Evolutionary conservation across 495 filamentous ascomycete species (phyloP), one percentile per base, ranked within the genome.

Genomic region (Emericellopsis terricola): DNA sequence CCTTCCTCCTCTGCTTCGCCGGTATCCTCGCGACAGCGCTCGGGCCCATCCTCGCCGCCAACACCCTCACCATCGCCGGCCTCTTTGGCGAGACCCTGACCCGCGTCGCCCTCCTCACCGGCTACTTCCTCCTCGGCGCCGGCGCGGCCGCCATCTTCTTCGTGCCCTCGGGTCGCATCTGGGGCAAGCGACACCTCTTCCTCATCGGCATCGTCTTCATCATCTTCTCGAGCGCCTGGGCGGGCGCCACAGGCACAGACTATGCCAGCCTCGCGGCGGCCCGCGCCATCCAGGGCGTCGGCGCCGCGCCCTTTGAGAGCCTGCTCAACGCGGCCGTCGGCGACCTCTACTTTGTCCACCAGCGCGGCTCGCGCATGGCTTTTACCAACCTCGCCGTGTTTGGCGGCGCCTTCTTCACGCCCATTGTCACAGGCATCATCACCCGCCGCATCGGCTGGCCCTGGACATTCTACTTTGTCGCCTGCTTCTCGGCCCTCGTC

Each of bases 341-440:
- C 30, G 80, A 86, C 50, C 40, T 86, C 29, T 82, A 74, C 51
- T 81, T 68, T 41, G 76, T 85, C 17, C 79, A 85, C 57, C 61
- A 87, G 62, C 65, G 83, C 20, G 86, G 85, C 16, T 81, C 75
- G 47, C 69, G 85, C 30, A 94, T 94, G 85, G 86, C 86, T 8
- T 59, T 91, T 19, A 76, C 77, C 8, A 94, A 93, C 50, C 68
- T 94, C 32, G 73, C 85, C 3, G 64, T 93, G 8, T 94, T 91
- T 49, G 86, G 86, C 1, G 82, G 84, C 4, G 82, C 86, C 3
- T 94, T 94, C 46, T 77, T 93, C 48, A 93, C 86, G 0, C 86
- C 84, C 0, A 81, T 92, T 18, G 53, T 87, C 8, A 83, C 85
- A 8, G 86, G 86, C 20, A 85, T 80, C 48, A 85, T 93, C 39